Conservation (phyloP, 805 yeast species). For the Suhomyces pyralidae region DNA sequence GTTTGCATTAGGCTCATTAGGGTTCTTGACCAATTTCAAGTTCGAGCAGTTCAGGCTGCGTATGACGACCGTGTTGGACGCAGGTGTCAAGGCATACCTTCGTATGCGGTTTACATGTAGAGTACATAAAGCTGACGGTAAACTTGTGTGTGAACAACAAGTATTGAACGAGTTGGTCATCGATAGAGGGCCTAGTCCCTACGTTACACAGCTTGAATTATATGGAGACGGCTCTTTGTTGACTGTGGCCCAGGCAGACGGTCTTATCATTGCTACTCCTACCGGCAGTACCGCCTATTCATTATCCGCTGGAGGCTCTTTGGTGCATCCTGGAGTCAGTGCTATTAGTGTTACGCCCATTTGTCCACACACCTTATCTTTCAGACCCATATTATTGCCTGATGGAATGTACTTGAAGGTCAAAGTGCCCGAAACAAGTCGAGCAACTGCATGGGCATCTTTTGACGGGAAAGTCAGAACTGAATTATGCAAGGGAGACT, state of each 20-base stretch:
- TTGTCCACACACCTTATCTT: slow-evolving; percentile 92
- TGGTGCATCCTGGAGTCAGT: slow-evolving; percentile 91
- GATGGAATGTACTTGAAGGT: slow-evolving; percentile 87
- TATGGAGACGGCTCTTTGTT: slow-evolving; percentile 83
- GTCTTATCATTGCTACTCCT: slow-evolving; percentile 88
- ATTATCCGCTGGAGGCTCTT: slow-evolving; percentile 89
- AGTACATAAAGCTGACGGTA: slow-evolving; percentile 52
- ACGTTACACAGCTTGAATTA: slow-evolving; percentile 82
- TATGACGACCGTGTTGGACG: slow-evolving; percentile 55
- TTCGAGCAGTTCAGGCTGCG: slow-evolving; percentile 67
- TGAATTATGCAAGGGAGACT: slow-evolving; percentile 79
- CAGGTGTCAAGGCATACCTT: slow-evolving; percentile 72
- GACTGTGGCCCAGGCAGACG: slow-evolving; percentile 93
- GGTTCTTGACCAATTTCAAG: slow-evolving; percentile 67
- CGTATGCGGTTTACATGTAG: slow-evolving; percentile 88
- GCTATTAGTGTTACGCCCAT: slow-evolving; percentile 93
- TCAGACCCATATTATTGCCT: slow-evolving; percentile 87
- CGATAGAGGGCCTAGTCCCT: slow-evolving; percentile 93
- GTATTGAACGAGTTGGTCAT: slow-evolving; percentile 87
- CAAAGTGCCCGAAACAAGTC: slow-evolving; percentile 70
- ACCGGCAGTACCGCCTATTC: slow-evolving; percentile 97
- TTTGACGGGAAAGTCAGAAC: slow-evolving; percentile 91
- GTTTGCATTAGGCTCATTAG: slow-evolving; percentile 43
- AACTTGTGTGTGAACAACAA: slow-evolving; percentile 62
- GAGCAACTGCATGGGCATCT: slow-evolving; percentile 95